phyloP scores from a whole-genome alignment of 1,139 yeast genomes.

The Nadsonia commutata region DNA sequence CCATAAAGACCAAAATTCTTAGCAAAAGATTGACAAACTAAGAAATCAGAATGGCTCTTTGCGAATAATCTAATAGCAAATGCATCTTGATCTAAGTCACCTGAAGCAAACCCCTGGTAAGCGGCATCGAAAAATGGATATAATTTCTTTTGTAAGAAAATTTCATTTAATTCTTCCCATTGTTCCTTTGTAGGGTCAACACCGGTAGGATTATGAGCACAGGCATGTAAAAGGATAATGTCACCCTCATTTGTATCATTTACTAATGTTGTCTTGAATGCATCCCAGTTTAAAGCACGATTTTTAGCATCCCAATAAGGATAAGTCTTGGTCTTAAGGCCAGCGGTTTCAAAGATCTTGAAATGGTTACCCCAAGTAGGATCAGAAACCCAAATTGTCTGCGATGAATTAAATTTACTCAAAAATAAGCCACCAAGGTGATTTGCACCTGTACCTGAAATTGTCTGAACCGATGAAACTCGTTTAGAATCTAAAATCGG shows the following conservation, averaged over 20 bases:
- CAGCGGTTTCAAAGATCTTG: constrained; percentile 59
- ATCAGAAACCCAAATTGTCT: constrained; percentile 53
- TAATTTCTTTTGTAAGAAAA: constrained; percentile 46
- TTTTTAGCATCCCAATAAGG: constrained; percentile 67
- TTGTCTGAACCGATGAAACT: constrained; percentile 66
- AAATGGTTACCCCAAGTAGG: constrained; percentile 98
- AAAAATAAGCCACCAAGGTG: constrained; percentile 76
- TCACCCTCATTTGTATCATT: constrained; percentile 17
- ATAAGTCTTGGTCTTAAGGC: constrained; percentile 48
- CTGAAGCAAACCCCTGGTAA: constrained; percentile 94
- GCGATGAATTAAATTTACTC: constrained; percentile 30
- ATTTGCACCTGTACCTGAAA: constrained; percentile 93
- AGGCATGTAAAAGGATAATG: constrained; percentile 72
- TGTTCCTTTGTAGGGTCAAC: constrained; percentile 80
- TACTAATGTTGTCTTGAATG: constrained; percentile 20
- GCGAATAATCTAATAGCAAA: constrained; percentile 77
- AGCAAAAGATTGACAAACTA: constrained; percentile 88
- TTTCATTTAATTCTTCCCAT: constrained; percentile 61
- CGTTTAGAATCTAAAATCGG: constrained; percentile 36
- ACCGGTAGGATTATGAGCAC: constrained; percentile 98
- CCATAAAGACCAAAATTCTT: constrained; percentile 97
- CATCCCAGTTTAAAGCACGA: constrained; percentile 45
- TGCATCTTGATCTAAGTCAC: constrained; percentile 71
- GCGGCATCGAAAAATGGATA: constrained; percentile 90
- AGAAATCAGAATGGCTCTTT: constrained; percentile 30